Base-by-base conservation (phyloP, 2,329 filamentous ascomycete genomes). In the Lojkania enalia region DNA sequence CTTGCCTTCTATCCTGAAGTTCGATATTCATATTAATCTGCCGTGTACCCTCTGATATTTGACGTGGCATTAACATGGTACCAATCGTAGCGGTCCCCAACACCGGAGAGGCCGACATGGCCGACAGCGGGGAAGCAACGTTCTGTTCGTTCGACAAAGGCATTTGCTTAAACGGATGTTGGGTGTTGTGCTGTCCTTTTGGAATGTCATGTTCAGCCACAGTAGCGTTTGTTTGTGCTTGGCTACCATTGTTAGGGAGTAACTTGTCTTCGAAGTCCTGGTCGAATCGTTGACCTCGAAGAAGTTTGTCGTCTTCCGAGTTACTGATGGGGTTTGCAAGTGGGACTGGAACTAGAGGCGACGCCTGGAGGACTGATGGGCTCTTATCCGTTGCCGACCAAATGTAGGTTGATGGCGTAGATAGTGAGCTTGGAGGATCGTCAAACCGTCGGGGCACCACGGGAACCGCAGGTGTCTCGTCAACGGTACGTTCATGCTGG, bases 381-480 rank as follows among this genome's bases (percentile, higher is more conserved):
- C 46, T 54, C 48, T 51, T 57, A n/a, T 60, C 55, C 3, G 56
- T 58, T 16, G 56, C 54, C 7, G 60, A 55, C 57, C 58, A 63
- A 18, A 54, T 59, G 20, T 59, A 58, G 6, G 55, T 54, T 19
- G 58, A 55, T 33, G 54, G 46, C 13, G 56, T 48, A 11, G 52
- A 44, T 20, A 54, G 44, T 5, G 50, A 47, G 9, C 43, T 44
- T 39, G 25, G 45, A 27, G 23, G 54, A 9, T 35, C 29, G 16
- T 50, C 58, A 40, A 59, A 64, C 23, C 52, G 56, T 12, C 59
- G 51, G 33, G 66, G 66, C n/a, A 70, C 43, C 25, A 51, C 57
- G 11, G 69, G 69, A 16, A 71, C 57, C 16, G 61, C 59, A 18
- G 67, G 67, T n/a, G 60, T 66, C 21, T 43, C 55, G 5, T 60